These are phyloP conservation scores for Phytopythium mirpurense DNA, from an alignment of 352 stramenopile genomes.

Conservation along the genomic window DNA sequence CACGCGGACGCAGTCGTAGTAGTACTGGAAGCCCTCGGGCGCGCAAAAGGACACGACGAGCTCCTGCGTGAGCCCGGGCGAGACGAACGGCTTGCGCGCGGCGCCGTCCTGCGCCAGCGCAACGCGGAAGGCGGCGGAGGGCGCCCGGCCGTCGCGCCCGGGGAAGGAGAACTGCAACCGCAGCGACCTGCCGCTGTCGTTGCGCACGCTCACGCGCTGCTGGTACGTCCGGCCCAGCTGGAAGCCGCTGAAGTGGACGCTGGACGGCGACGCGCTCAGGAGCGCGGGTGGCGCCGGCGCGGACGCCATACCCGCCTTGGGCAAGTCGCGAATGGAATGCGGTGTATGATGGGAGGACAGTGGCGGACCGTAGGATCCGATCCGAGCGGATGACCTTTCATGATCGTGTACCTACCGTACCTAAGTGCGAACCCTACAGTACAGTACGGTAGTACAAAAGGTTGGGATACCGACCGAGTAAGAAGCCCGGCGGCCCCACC, in stretches of 20 bases:
- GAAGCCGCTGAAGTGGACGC: constrained; percentile 88
- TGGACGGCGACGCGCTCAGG: constrained; percentile 48
- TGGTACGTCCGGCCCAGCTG: constrained; percentile 44
- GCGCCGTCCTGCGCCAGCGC: constrained; percentile 27
- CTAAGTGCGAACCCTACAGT: no score
- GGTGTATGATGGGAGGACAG: no score
- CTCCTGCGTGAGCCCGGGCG: constrained; percentile 71
- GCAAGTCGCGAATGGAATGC: not conserved
- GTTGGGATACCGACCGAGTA: no score
- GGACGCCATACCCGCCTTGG: not conserved
- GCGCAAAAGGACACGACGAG: constrained; percentile 72
- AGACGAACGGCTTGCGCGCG: constrained; percentile 59
- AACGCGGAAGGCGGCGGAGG: constrained; percentile 39
- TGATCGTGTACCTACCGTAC: no score
- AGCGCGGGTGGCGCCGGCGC: constrained; percentile 2
- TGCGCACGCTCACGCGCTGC: constrained; percentile 72
- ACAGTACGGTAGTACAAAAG: no score
- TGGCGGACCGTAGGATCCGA: not conserved
- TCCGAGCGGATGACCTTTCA: constrained; percentile 10
- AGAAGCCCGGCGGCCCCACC: no score
- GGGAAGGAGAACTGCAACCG: constrained; percentile 70
- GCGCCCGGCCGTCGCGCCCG: constrained; percentile 8
- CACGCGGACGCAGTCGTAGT: constrained; percentile 86
- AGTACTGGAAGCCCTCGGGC: constrained; percentile 72
- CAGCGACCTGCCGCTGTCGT: constrained; percentile 65